phyloP scores from a whole-genome alignment of 345 rosid species.

The Eutrema yunnanense region DNA sequence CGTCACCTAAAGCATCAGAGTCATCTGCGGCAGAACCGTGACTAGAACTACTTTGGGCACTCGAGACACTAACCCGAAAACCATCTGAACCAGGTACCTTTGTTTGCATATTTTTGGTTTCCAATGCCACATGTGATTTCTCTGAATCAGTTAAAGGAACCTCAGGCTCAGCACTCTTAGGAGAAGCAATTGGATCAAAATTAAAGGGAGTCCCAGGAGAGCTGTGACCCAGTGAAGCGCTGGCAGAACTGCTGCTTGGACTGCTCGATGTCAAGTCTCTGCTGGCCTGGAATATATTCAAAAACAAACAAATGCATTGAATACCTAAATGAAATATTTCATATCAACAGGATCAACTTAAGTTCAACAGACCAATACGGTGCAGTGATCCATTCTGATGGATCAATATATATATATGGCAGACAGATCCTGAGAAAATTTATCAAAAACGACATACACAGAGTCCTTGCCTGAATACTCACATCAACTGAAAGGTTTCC shows the following conservation, averaged over 20 bases:
- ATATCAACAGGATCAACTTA: not conserved
- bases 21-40: slow-evolving; percentile 96
- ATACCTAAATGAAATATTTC: not conserved
- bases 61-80: slow-evolving; percentile 95
- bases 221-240: slow-evolving; percentile 58
- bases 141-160: slow-evolving; percentile 52
- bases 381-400: not conserved
- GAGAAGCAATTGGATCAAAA: slow-evolving; percentile 53
- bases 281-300: slow-evolving; percentile 52
- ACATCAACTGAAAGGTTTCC: slow-evolving; percentile 84
- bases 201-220: slow-evolving; percentile 68
- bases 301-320: not conserved
- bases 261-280: slow-evolving; percentile 86
- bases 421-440: not conserved
- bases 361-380: not conserved
- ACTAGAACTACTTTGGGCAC: slow-evolving; percentile 95
- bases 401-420: not conserved
- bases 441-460: not conserved
- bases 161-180: slow-evolving; percentile 54
- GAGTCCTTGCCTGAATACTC: slow-evolving; percentile 25
- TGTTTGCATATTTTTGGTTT: slow-evolving; percentile 73
- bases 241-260: slow-evolving; percentile 79
- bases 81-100: slow-evolving; percentile 85
- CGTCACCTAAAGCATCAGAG: slow-evolving; percentile 94
- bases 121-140: slow-evolving; percentile 79